Evolutionary conservation across 768 basidiomycete genomes (phyloP).

Genomic region (Candolleomyces efflorescens): DNA sequence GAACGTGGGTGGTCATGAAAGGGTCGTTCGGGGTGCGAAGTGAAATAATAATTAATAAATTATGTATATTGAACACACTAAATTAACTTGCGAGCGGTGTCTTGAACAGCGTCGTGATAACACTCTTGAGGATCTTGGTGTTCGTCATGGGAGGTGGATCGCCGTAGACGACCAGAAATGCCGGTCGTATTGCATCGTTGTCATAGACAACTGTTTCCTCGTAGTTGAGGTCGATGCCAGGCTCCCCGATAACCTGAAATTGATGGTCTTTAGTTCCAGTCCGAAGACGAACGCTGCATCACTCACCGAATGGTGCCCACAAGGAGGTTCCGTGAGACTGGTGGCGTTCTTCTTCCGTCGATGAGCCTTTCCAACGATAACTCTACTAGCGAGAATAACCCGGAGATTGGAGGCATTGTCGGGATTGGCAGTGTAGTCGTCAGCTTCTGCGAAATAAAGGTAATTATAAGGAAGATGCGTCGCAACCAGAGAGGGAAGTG

Average conservation of each 20-base stretch:
- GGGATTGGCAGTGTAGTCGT: conserved; percentile 52
- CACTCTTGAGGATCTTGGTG: conserved; percentile 26
- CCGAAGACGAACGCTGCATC: not conserved
- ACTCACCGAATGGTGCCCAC: conserved; percentile 57
- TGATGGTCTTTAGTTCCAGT: not conserved
- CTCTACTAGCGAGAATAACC: conserved; percentile 54
- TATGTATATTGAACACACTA: not conserved
- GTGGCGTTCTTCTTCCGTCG: conserved; percentile 46
- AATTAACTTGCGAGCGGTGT: conserved; percentile 42
- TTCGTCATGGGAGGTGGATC: conserved; percentile 20
- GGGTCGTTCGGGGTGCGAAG: conserved; percentile 4
- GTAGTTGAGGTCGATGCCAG: conserved; percentile 63
- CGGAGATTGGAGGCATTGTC: conserved; percentile 39
- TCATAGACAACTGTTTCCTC: conserved; percentile 66
- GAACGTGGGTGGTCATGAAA: conserved; percentile 1
- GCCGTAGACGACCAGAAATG: conserved; percentile 62
- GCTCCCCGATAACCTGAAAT: conserved; percentile 52
- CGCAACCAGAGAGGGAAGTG: not conserved
- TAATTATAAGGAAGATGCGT: not conserved
- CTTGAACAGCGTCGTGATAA: conserved; percentile 40
- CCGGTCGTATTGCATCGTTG: conserved; percentile 65
- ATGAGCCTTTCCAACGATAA: conserved; percentile 58
- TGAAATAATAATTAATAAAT: conserved; percentile 13
- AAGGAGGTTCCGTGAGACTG: conserved; percentile 45
- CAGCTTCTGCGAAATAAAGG: conserved; percentile 46